A percentile compares a stretch with the other conserved stretches of the same genome.
Conservation (phyloP, 495 filamentous ascomycete species). For the Chaetomium cochliodes region DNA sequence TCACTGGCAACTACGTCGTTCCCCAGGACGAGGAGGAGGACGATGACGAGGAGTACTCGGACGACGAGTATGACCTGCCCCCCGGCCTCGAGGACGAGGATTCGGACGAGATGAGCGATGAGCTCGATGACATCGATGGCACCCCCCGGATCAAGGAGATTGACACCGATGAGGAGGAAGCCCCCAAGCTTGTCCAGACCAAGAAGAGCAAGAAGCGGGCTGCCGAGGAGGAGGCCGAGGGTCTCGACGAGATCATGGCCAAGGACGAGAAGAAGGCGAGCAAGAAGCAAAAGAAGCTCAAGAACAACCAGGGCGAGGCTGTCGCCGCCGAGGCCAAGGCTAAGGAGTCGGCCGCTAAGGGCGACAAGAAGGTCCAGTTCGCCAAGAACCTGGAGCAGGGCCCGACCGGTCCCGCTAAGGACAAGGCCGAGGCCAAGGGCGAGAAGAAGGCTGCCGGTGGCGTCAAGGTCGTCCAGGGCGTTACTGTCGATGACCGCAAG, state of each 20-base stretch:
- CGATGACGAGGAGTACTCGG: conserved; percentile 61
- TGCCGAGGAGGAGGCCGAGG: conserved; percentile 65
- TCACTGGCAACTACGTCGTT: conserved; percentile 92
- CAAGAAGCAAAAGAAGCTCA: conserved; percentile 99
- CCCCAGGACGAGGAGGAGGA: conserved; percentile 52
- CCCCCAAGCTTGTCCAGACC: conserved; percentile 68
- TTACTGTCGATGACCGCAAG: conserved; percentile 95
- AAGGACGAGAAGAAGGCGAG: conserved; percentile 64
- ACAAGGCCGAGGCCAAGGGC: conserved; percentile 36
- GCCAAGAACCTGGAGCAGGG: conserved; percentile 98
- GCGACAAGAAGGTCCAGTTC: conserved; percentile 97
- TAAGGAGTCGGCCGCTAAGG: conserved; percentile 55
- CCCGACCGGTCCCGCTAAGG: conserved; percentile 66
- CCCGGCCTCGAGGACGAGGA: conserved; percentile 64
- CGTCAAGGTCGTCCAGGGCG: conserved; percentile 76
- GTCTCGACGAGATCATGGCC: conserved; percentile 78
- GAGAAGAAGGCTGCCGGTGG: conserved; percentile 53
- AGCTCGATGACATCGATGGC: conserved; percentile 78
- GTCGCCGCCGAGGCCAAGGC: conserved; percentile 57
- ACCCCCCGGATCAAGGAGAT: conserved; percentile 83
- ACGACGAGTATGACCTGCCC: conserved; percentile 77
- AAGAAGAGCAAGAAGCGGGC: conserved; percentile 83
- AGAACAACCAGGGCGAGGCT: conserved; percentile 93
- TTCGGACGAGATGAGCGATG: conserved; percentile 70
- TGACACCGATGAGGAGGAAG: conserved; percentile 76